These are phyloP conservation scores for Triglochin maritima DNA, from an alignment of 106 monocot genomes.

Conservation along the genomic window DNA sequence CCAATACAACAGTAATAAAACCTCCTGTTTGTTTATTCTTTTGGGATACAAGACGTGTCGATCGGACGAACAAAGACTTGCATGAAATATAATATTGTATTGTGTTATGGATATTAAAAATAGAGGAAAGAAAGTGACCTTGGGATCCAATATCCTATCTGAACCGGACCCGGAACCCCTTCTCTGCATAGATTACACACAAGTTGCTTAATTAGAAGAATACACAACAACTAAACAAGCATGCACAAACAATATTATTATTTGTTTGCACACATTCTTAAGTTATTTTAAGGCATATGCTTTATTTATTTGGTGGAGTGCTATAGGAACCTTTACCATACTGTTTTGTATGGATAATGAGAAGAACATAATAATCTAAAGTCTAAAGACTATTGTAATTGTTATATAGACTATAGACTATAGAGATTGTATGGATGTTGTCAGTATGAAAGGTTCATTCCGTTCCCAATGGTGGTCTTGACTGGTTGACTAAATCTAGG, in stretches of 20 bases:
- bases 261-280: neutral
- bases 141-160: slow-evolving; percentile 15
- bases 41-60: too few species aligned
- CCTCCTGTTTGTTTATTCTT: too few species aligned
- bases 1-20: too few species aligned
- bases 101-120: neutral
- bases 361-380: neutral
- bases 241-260: neutral
- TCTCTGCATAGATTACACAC: neutral
- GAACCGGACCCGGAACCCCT: neutral
- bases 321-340: slow-evolving; percentile 1
- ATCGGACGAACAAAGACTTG: too few species aligned
- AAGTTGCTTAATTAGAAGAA: neutral
- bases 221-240: neutral
- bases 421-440: neutral
- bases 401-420: neutral
- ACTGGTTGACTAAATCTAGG: neutral
- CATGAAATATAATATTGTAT: too few species aligned
- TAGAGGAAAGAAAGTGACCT: slow-evolving; percentile 5
- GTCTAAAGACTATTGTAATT: neutral
- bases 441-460: neutral
- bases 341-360: neutral
- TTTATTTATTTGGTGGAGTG: neutral
- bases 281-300: too few species aligned
- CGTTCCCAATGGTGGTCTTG: neutral